Base-by-base conservation (phyloP, 2,329 filamentous ascomycete species). In the Hypoxylon sp. region DNA sequence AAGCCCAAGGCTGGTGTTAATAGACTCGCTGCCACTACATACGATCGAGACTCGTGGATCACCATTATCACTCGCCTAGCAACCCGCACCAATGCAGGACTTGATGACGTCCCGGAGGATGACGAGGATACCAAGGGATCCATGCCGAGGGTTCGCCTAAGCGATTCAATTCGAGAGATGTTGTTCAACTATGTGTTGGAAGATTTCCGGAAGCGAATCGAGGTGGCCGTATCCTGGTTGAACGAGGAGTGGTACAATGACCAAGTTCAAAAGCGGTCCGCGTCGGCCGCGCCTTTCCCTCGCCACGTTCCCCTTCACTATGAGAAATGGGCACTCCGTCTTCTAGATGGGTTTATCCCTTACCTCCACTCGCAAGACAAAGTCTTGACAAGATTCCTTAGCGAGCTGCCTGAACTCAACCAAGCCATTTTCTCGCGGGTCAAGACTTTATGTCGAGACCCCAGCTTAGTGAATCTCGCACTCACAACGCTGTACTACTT, bases 181-280 rank as follows among this genome's bases (percentile, higher is more conserved):
- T 82, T 99, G 1, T 96, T 93, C 78, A 85, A 87, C 56, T 97
- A 97, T 76, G 87, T 98, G 49, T 87, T 98, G 67, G 93, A 96
- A 68, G 95, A 98, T 76, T 99, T 97, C 80, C 89, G 95, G 57
- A 89, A 87, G 67, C 90, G 96, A 44, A 94, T 98, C 67, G 94
- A 96, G 71, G 87, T 96, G 20, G 95, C 93, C 1, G 93, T 98
- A 53, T 90, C 91, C 6, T 99, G 96, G 96, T 84, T 99, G 14
- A 97, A 91, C 72, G 96, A 99, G 78, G 96, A 99, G 79, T 99
- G 96, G 95, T 98, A 97, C 78, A 96, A 94, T 73, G 95, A 98
- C 77, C 89, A 84, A 44, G 78, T 93, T 30, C 80, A 84, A 59
- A 67, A 73, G 46, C 71, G 64, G 78, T 77, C 79, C 81, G 68